Percentiles rank a stretch among this genome's conserved stretches.
Conservation (phyloP, 345 rosid species). For the Trapa incisa region DNA sequence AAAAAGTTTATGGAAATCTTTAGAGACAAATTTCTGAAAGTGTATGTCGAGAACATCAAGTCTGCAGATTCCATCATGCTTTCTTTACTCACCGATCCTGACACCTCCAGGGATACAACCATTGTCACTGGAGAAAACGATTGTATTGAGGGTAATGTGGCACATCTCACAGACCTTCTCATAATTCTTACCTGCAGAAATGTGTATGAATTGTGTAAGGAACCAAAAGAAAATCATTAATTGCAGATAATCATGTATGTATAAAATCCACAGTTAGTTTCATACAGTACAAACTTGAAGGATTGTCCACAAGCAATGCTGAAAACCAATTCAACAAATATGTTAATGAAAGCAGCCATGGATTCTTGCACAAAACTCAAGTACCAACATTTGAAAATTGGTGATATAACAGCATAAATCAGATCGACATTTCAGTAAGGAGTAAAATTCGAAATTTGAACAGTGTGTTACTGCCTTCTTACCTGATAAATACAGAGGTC, state of each 20-base stretch:
- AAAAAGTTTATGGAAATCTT: background rate
- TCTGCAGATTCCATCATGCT: background rate
- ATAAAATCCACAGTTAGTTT: background rate
- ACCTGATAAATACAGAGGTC: conserved; percentile 75
- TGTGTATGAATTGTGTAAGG: background rate
- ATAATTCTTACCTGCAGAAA: conserved; percentile 43
- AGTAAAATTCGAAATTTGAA: background rate
- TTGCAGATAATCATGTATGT: background rate
- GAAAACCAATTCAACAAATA: no score
- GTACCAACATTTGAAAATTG: no score
- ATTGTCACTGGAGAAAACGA: conserved; percentile 52
- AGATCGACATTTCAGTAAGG: background rate
- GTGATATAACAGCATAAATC: background rate
- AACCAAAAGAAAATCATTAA: background rate
- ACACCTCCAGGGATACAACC: conserved; percentile 85
- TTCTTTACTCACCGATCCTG: conserved; percentile 55
- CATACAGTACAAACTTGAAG: no score
- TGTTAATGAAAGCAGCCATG: background rate
- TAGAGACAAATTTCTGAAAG: background rate
- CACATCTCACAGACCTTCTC: conserved; percentile 91
- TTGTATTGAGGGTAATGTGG: conserved; percentile 70
- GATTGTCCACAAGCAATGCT: no score
- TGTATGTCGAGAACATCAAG: background rate
- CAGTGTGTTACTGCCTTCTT: background rate
- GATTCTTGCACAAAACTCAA: background rate